Percentiles rank a stretch among this genome's conserved stretches.
phyloP scores from a whole-genome alignment of 495 filamentous ascomycete genomes.

The Pyrenula aspistea region DNA sequence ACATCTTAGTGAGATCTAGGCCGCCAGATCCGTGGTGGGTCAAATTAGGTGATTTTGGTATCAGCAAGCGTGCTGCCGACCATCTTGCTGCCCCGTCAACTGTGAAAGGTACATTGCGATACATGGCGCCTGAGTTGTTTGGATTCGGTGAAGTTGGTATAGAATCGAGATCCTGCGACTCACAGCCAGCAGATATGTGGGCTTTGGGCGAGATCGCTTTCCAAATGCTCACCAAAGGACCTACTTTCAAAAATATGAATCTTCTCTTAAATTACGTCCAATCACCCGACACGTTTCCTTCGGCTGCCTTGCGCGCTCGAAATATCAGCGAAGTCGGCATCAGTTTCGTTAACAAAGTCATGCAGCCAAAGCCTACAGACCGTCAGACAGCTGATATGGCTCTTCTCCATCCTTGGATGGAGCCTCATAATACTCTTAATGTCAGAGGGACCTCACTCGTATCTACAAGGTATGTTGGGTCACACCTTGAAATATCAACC shows the following conservation, averaged over 20 bases:
- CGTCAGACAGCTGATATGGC: background rate
- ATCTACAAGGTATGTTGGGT: background rate
- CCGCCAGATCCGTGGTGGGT: conserved; percentile 18
- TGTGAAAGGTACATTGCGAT: conserved; percentile 7
- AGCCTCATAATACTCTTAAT: background rate
- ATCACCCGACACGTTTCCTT: background rate
- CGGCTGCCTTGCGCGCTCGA: background rate
- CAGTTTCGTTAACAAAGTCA: background rate
- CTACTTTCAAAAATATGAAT: background rate
- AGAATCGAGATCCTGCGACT: background rate
- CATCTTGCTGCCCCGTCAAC: conserved; percentile 1
- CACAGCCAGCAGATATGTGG: conserved; percentile 10
- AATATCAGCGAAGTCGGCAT: background rate
- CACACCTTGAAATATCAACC: background rate
- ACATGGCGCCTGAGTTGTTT: conserved; percentile 10
- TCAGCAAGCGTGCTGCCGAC: conserved; percentile 15
- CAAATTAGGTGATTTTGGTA: conserved; percentile 23
- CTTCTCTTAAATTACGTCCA: background rate
- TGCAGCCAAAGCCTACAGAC: background rate
- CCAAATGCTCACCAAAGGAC: conserved; percentile 12
- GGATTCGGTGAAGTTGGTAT: background rate
- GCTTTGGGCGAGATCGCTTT: conserved; percentile 8
- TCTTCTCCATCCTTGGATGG: background rate
- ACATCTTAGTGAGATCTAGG: conserved; percentile 8
- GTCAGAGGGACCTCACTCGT: background rate